Conservation (phyloP, 352 stramenopile genomes). For the Globisporangium uncinulatum region DNA sequence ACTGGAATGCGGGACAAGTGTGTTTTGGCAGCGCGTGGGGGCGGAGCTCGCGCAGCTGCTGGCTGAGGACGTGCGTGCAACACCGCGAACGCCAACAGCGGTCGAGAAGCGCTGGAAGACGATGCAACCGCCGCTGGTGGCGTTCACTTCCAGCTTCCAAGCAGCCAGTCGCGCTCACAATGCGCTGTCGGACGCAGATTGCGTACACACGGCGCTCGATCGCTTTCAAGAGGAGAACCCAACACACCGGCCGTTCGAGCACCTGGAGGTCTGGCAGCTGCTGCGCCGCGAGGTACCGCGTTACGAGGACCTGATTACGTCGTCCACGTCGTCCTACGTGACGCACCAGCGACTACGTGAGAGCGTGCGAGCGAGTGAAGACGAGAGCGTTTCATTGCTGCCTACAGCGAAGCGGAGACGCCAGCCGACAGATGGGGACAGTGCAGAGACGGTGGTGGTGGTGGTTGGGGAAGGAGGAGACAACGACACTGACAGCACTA, state of each 20-base stretch:
- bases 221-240: constrained; percentile 7
- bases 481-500: too few relatives aligned
- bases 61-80: neutral
- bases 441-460: too few relatives aligned
- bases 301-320: constrained; percentile 9
- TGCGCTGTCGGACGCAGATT: neutral
- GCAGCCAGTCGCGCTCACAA: neutral
- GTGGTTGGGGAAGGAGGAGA: too few relatives aligned
- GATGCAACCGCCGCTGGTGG: constrained; percentile 2
- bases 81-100: constrained; percentile 5
- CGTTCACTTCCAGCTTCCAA: constrained; percentile 3
- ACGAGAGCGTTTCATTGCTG: neutral
- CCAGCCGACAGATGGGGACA: neutral
- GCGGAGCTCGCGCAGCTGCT: constrained; percentile 6
- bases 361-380: too few relatives aligned
- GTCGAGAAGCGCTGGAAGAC: constrained; percentile 13
- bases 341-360: constrained; percentile 1
- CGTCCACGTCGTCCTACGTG: constrained; percentile 8
- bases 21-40: constrained; percentile 8
- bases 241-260: constrained; percentile 6
- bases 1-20: neutral
- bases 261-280: constrained; percentile 8
- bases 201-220: constrained; percentile 4
- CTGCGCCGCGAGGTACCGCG: constrained; percentile 10
- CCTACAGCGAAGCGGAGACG: neutral